phyloP scores from a whole-genome alignment of 768 basidiomycete species.

The Podaxis rugospora region DNA sequence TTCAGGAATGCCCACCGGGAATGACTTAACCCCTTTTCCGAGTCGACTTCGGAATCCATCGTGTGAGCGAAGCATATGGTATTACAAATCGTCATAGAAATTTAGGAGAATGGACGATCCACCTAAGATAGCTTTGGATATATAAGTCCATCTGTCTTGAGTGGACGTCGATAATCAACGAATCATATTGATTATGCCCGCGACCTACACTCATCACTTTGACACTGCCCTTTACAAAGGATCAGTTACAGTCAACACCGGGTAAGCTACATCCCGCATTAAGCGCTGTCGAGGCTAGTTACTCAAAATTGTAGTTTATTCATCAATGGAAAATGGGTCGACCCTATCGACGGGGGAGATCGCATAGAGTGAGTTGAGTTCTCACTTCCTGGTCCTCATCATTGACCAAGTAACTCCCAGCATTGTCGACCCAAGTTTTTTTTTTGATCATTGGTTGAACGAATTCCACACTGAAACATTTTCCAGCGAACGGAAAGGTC shows the following conservation, averaged over 20 bases:
- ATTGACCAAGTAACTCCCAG: conserved; percentile 23
- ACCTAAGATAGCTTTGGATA: neutral
- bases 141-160: neutral
- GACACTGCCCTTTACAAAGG: conserved; percentile 20
- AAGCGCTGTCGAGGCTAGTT: neutral
- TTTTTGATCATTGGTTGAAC: neutral
- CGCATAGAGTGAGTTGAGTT: conserved; percentile 57
- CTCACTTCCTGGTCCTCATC: neutral
- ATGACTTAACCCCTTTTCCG: neutral
- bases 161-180: neutral
- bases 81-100: neutral
- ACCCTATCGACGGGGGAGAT: conserved; percentile 41
- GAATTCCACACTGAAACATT: conserved; percentile 1
- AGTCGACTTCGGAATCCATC: neutral
- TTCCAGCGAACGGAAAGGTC: conserved; percentile 61
- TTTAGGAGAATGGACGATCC: neutral
- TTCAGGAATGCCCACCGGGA: neutral
- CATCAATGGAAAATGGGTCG: conserved; percentile 65
- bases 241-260: conserved; percentile 17
- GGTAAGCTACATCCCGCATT: conserved; percentile 6
- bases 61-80: neutral
- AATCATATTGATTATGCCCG: conserved; percentile 13
- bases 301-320: conserved; percentile 43
- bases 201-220: conserved; percentile 18
- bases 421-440: conserved; percentile 52